Evolutionary conservation across 2,329 filamentous ascomycete genomes (phyloP), one percentile per base, ranked within the genome.

Genomic region (Colletotrichum aenigma): DNA sequence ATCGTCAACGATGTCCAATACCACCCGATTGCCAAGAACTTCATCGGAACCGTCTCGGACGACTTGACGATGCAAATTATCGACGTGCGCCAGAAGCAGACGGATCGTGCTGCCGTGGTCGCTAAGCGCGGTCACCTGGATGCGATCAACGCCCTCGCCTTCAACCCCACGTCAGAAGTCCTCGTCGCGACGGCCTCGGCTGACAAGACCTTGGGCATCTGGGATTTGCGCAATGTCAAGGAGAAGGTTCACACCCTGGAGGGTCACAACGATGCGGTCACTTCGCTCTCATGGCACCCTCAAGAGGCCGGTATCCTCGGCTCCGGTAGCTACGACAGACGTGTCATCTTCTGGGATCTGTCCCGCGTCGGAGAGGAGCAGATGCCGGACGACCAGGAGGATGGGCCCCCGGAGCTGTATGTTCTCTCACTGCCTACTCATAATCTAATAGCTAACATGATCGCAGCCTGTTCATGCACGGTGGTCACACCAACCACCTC

Each of bases 1-100:
- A 94, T 97, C 70, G 97, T 99, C 82, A 99, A 99, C 84, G 97
- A 99, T 81, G 96, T 99, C 36, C 96, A 98, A 85, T 95, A 98
- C 82, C 96, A 98, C 80, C 96, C 96, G 10, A 91, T 96, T 58
- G 95, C 96, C 78, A 93, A 92, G 80, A 93, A 93, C 79, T 93
- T 97, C 78, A 94, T 99, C 77, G 97, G 96, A 77, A 96, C 95
- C 18, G 97, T 98, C 5, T 98, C 97, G 6, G 97, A 99, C 83
- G 97, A 99, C 83, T 90, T 97, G 79, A 98, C 95, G 9, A 92
- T 98, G 76, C 95, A 98, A 84, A 94, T 99, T 76, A 90, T 98
- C 75, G 97, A 99, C 83, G 90, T 94, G n/a, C 94, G 97, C 80
- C 90, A 91, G 81, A 82, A 89, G 34, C 90, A 92, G 71, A 93